These are phyloP conservation scores for Musa acuminata DNA, from an alignment of 176 grass and related monocot species.

Conservation along the genomic window DNA sequence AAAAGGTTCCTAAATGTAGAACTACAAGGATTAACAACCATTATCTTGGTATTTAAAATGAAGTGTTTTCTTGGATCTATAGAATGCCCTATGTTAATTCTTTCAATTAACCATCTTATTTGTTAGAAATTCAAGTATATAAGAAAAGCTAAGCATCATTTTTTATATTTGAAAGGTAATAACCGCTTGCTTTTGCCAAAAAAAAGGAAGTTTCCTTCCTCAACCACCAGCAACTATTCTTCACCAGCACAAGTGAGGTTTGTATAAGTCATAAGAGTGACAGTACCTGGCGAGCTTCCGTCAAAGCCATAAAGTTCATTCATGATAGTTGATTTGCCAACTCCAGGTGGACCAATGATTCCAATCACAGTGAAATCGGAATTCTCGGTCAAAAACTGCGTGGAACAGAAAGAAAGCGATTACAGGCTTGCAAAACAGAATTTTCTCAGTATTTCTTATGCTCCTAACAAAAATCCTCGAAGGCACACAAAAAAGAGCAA, in stretches of 20 bases:
- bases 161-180: too few species aligned
- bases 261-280: neutral
- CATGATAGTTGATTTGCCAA: constrained; percentile 84
- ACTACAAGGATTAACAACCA: neutral
- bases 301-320: constrained; percentile 86
- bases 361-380: constrained; percentile 91
- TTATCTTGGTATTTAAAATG: too few species aligned
- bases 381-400: constrained; percentile 88
- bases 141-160: too few species aligned
- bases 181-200: too few species aligned
- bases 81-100: too few species aligned
- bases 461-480: too few species aligned
- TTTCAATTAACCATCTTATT: too few species aligned
- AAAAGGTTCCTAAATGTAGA: neutral
- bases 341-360: constrained; percentile 68
- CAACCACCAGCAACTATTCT: neutral
- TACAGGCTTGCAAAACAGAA: neutral
- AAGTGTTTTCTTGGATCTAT: too few species aligned
- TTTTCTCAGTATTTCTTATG: neutral
- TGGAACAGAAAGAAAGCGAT: neutral
- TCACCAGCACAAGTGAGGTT: neutral
- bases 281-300: constrained; percentile 55
- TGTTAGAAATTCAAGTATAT: too few species aligned
- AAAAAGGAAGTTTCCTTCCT: too few species aligned
- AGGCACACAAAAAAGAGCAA: neutral